phyloP scores from a whole-genome alignment of 805 yeast genomes.

The Nakazawaea laoshanensis region DNA sequence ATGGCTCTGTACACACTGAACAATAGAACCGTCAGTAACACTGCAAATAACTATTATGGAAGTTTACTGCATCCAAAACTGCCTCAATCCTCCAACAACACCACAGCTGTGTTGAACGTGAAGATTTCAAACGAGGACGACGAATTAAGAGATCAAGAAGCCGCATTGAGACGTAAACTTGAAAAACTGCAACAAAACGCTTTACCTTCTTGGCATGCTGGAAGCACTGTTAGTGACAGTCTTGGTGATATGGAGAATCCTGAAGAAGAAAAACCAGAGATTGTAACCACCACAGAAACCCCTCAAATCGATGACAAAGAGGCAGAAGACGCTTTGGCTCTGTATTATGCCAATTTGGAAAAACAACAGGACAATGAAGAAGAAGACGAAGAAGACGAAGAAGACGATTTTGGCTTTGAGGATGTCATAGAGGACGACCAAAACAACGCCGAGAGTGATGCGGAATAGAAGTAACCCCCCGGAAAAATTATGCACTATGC shows the following conservation, averaged over 20 bases:
- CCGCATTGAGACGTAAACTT: constrained; percentile 58
- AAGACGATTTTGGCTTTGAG: constrained; percentile 30
- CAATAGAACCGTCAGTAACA: constrained; percentile 23
- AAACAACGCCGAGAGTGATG: constrained; percentile 15
- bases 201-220: constrained; percentile 92
- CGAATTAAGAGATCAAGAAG: constrained; percentile 55
- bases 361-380: constrained; percentile 58
- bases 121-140: constrained; percentile 86
- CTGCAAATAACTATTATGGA: constrained; percentile 14
- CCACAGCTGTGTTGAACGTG: constrained; percentile 84
- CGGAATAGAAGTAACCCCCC: constrained; percentile 6
- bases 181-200: constrained; percentile 83
- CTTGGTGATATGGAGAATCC: constrained; percentile 26
- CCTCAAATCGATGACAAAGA: constrained; percentile 42
- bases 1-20: constrained; percentile 63
- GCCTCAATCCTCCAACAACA: constrained; percentile 17
- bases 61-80: constrained; percentile 23
- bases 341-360: constrained; percentile 71
- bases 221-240: constrained; percentile 77
- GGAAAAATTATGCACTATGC: neutral
- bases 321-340: constrained; percentile 65
- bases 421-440: constrained; percentile 23
- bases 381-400: constrained; percentile 47
- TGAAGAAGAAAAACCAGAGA: neutral
- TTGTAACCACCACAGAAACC: neutral